Conservation (phyloP, 805 yeast genomes). For the Saturnispora besseyi region DNA sequence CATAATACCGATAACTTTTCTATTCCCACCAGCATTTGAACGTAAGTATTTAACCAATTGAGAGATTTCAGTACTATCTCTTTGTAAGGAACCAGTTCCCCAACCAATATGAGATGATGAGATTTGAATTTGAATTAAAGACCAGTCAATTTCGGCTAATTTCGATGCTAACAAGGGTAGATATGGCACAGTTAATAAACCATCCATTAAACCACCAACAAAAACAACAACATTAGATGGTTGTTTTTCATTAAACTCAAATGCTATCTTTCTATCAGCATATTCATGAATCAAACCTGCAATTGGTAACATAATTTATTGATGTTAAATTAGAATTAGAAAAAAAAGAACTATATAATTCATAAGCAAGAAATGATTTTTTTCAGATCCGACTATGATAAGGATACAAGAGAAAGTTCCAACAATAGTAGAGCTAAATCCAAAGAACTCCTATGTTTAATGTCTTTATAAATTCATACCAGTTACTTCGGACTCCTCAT, state of each 20-base stretch:
- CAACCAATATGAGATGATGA: slow-evolving; percentile 60
- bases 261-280: slow-evolving; percentile 38
- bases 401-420: too few relatives aligned
- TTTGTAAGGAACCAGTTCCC: slow-evolving; percentile 56
- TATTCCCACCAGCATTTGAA: slow-evolving; percentile 34
- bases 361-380: too few relatives aligned
- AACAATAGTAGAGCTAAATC: too few relatives aligned
- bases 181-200: slow-evolving; percentile 65
- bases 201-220: slow-evolving; percentile 67
- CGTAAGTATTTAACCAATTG: slow-evolving; percentile 48
- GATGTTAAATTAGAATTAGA: too few relatives aligned
- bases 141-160: slow-evolving; percentile 42
- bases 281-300: slow-evolving; percentile 42
- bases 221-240: slow-evolving; percentile 50
- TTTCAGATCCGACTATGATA: too few relatives aligned
- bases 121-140: slow-evolving; percentile 47
- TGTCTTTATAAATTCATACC: too few relatives aligned
- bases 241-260: slow-evolving; percentile 35
- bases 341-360: too few relatives aligned
- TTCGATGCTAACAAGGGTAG: slow-evolving; percentile 37
- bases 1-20: slow-evolving; percentile 48
- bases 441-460: too few relatives aligned
- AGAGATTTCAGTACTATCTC: slow-evolving; percentile 52
- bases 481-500: too few relatives aligned
- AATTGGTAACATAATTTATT: slow-evolving; percentile 6